Base-by-base conservation (phyloP, 2,329 filamentous ascomycete species). In the Trichocomaceae sp. region DNA sequence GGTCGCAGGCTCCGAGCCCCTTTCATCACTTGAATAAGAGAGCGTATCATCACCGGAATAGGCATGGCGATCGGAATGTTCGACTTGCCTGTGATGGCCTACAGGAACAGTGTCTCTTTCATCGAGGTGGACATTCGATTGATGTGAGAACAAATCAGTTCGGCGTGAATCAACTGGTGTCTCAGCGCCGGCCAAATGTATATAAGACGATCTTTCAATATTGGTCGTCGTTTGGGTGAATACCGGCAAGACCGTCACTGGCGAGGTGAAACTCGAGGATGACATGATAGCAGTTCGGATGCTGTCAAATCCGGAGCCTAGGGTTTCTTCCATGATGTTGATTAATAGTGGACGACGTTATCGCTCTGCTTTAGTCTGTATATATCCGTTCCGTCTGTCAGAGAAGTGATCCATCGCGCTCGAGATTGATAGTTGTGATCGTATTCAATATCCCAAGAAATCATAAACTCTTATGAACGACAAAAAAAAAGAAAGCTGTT, bases 231-330 rank as follows among this genome's bases (percentile, higher is more conserved):
- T 42, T 13, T 37, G 54, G 17, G 50, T 23, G 22, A 51, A 49
- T 10, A 29, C 45, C 19, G 55, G 51, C 19, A 44, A 41, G 46
- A 47, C 22, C 10, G 42, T 46, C 4, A 57, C 26, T 22, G 17
- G 41, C 20, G 50, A n/a, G n/a, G 47, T 22, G 26, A 50, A 35
- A 33, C 47, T 54, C 44, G 50, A 17, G 17, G 50, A 37, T 31
- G 53, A 51, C 37, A 56, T 45, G 45, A 56, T 7, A 45, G 54
- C 53, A 12, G 53, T 53, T 12, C 56, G 53, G 10, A 58, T 58
- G 39, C 17, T 50, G 49, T 58, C 56, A 23, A 58, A 58, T 15
- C 56, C 56, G 8, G 56, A 47, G 19, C 56, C 53, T 26, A 58
- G 51, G 17, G 56, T 52, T 50, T 56, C 54, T 42, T 58, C 50